Base-by-base conservation (phyloP, 2,329 filamentous ascomycete genomes). In the Claviceps cyperi region DNA sequence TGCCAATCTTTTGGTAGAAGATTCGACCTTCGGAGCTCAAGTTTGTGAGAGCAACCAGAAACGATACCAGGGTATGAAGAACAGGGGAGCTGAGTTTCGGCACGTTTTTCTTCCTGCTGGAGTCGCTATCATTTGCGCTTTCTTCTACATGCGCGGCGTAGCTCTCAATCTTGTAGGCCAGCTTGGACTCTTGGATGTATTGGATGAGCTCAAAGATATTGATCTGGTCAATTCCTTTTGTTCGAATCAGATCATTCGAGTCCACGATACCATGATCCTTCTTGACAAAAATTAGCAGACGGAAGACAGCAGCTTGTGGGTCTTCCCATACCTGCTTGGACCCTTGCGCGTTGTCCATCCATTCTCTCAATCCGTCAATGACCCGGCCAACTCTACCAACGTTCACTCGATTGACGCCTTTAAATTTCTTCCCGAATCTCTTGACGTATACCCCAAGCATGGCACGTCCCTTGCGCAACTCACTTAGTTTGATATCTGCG, bases 81-180 rank as follows among this genome's bases (percentile, higher is more conserved):
- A 80, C 75, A 0, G 76, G 76, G 1, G 69, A 69, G 43, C 57
- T 63, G 43, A 60, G 56, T 52, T 50, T 59, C 1, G 57, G 32
- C 1, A 52, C 6, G 14, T 22, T 43, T 11, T 56, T 24, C 28
- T 62, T 62, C 5, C 54, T 60, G 6, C 55, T 52, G 46, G 55
- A 49, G 50, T 63, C 58, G 5, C 64, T 64, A 46, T 74, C 66
- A 46, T 76, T 72, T 50, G 81, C 76, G 1, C 46, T n/a, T 32
- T 39, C 21, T 19, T 47, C 36, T 4, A 77, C 64, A 52, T 84
- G 77, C 3, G 78, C 74, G 3, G 81, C 78, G 60, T 97, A 98
- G 46, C 87, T 85, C 66, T 98, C 91, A 11, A 97, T 86, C 64
- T 98, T 98, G 55, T 90, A 85, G 1, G 91, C 90, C 13, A 98